Conservation (phyloP, 2,329 filamentous ascomycete genomes). For the Dryadomyces quercivorus region DNA sequence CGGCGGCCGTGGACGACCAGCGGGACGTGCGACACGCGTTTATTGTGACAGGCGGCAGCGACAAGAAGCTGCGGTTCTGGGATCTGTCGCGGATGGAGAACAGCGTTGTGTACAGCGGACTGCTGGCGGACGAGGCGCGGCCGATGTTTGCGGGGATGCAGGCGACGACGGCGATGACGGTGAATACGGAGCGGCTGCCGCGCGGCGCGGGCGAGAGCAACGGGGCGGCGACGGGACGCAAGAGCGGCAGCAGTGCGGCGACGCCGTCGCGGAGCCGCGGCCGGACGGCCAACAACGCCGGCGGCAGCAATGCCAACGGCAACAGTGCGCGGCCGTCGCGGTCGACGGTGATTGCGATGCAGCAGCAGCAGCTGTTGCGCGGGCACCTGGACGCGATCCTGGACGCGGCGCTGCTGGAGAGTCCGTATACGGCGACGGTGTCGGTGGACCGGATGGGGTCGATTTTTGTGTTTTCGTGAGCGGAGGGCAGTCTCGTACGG, state of each 20-base stretch:
- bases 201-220: slow-evolving; percentile 18
- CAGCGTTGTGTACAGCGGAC: slow-evolving; percentile 69
- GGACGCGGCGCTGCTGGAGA: slow-evolving; percentile 79
- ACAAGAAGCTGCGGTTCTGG: slow-evolving; percentile 91
- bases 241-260: slow-evolving; percentile 18
- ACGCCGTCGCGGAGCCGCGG: slow-evolving; percentile 9
- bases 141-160: slow-evolving; percentile 60
- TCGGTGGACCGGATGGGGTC: slow-evolving; percentile 82
- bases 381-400: slow-evolving; percentile 80
- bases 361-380: slow-evolving; percentile 76
- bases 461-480: slow-evolving; percentile 63
- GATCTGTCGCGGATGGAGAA: slow-evolving; percentile 68
- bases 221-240: slow-evolving; percentile 8
- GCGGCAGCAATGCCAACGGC: slow-evolving; percentile 15
- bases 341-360: slow-evolving; percentile 73
- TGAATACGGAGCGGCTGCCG: slow-evolving; percentile 53
- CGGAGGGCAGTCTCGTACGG: not conserved
- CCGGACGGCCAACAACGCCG: not conserved
- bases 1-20: slow-evolving; percentile 30
- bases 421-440: slow-evolving; percentile 85
- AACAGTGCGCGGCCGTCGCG: slow-evolving; percentile 41
- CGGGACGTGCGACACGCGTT: slow-evolving; percentile 68
- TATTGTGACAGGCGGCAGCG: slow-evolving; percentile 75
- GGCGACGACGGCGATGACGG: slow-evolving; percentile 47
- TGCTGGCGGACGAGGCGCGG: slow-evolving; percentile 55